phyloP scores from a whole-genome alignment of 2,329 filamentous ascomycete genomes.

The Didymella sp. region DNA sequence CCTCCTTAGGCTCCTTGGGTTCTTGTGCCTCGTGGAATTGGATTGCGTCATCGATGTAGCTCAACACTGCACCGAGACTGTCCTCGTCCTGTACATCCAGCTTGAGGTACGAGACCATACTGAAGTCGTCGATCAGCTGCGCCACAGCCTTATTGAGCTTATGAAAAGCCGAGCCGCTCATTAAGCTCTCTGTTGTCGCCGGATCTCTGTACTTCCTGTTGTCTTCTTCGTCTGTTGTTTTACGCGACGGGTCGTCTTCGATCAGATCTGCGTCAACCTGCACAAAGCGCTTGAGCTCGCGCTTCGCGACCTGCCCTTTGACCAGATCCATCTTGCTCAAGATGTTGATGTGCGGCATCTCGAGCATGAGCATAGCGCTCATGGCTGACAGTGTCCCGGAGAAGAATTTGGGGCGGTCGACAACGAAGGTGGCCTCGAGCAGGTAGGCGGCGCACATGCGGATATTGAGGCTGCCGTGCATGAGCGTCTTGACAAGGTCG shows the following conservation, averaged over 20 bases:
- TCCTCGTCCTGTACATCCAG: slow-evolving; percentile 91
- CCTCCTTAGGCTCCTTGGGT: slow-evolving; percentile 75
- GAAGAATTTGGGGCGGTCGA: slow-evolving; percentile 97
- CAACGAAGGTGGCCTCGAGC: slow-evolving; percentile 92
- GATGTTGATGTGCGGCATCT: slow-evolving; percentile 95
- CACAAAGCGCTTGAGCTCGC: slow-evolving; percentile 87
- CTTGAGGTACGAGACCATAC: slow-evolving; percentile 95
- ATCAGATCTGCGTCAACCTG: slow-evolving; percentile 84
- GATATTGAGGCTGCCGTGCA: slow-evolving; percentile 83
- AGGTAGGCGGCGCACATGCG: slow-evolving; percentile 93
- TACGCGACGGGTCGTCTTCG: slow-evolving; percentile 75
- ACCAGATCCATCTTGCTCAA: slow-evolving; percentile 98
- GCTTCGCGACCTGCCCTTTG: slow-evolving; percentile 84
- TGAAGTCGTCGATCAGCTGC: slow-evolving; percentile 92
- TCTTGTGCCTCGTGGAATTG: slow-evolving; percentile 95
- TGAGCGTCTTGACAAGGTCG: slow-evolving; percentile 80
- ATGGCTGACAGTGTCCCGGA: slow-evolving; percentile 94
- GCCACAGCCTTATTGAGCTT: slow-evolving; percentile 87
- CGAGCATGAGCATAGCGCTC: slow-evolving; percentile 99
- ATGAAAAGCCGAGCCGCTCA: slow-evolving; percentile 83
- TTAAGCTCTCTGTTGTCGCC: slow-evolving; percentile 70
- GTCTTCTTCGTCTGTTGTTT: slow-evolving; percentile 52
- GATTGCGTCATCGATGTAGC: slow-evolving; percentile 93
- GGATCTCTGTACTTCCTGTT: slow-evolving; percentile 65
- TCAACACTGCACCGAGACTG: slow-evolving; percentile 82